Evolutionary conservation across 352 stramenopile species (phyloP).

Genomic region (Pythium volutum): DNA sequence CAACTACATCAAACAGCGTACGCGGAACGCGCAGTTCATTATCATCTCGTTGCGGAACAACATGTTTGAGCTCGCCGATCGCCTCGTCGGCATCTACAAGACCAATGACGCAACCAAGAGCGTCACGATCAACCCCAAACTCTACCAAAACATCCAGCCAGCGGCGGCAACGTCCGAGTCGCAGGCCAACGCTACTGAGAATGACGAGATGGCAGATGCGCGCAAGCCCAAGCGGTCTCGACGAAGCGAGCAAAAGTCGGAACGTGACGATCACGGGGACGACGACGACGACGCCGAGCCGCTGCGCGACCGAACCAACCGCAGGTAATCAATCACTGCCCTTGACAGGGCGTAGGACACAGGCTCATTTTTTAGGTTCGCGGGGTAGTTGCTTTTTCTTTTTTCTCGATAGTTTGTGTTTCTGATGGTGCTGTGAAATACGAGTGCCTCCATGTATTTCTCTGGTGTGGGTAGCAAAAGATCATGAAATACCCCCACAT

Average conservation of each 20-base stretch:
- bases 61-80: slow-evolving; percentile 99
- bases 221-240: slow-evolving; percentile 21
- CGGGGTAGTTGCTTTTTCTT: neutral
- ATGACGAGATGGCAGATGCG: slow-evolving; percentile 12
- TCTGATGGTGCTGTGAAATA: slow-evolving; percentile 20
- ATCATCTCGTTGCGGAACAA: slow-evolving; percentile 99
- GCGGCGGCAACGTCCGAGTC: slow-evolving; percentile 2
- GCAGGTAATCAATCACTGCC: slow-evolving; percentile 4
- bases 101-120: slow-evolving; percentile 99
- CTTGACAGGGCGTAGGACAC: no score
- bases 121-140: slow-evolving; percentile 98
- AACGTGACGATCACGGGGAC: neutral
- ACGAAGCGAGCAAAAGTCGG: slow-evolving; percentile 11
- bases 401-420: neutral
- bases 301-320: slow-evolving; percentile 22
- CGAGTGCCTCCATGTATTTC: no score
- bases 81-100: slow-evolving; percentile 99
- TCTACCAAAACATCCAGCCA: slow-evolving; percentile 51
- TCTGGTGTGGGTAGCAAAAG: no score
- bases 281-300: slow-evolving; percentile 16
- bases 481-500: no score
- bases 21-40: slow-evolving; percentile 99
- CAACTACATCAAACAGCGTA: slow-evolving; percentile 99
- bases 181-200: neutral
- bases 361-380: no score